A percentile compares a stretch with the other conserved stretches of the same genome.
phyloP scores from a whole-genome alignment of 345 rosid species.

The Triadica sebifera region DNA sequence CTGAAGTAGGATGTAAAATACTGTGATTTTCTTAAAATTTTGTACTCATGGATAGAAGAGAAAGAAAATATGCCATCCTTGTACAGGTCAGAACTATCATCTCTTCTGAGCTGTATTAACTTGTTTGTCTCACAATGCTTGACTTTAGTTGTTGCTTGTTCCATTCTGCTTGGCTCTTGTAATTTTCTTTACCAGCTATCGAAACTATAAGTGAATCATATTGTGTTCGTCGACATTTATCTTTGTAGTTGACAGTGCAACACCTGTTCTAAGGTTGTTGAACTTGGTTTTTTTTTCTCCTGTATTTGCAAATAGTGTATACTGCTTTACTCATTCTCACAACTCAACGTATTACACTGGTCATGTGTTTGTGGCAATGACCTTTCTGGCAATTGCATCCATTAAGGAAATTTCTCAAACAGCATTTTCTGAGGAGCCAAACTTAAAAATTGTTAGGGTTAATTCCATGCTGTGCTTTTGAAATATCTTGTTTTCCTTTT shows the following conservation, averaged over 20 bases:
- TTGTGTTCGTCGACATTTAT: no score
- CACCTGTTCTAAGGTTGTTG: background rate
- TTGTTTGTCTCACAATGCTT: background rate
- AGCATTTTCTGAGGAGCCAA: background rate
- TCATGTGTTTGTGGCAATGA: background rate
- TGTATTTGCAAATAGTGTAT: no score
- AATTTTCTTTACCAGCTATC: no score
- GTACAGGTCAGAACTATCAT: background rate
- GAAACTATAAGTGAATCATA: background rate
- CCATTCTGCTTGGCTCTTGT: background rate
- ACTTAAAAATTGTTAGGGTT: background rate
- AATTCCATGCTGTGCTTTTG: background rate
- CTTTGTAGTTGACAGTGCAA: background rate
- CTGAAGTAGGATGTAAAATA: background rate
- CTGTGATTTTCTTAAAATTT: background rate
- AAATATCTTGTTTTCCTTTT: background rate
- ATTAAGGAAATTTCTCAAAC: background rate
- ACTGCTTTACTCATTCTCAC: background rate
- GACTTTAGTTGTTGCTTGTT: background rate
- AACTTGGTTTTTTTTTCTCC: background rate
- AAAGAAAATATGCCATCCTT: background rate
- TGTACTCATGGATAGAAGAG: background rate
- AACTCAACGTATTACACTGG: background rate
- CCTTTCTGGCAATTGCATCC: background rate
- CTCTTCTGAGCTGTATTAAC: background rate